Percentiles rank a stretch among this genome's conserved stretches.
phyloP scores from a whole-genome alignment of 108 stramenopile species.

The Nannochloropsis oceanica region DNA sequence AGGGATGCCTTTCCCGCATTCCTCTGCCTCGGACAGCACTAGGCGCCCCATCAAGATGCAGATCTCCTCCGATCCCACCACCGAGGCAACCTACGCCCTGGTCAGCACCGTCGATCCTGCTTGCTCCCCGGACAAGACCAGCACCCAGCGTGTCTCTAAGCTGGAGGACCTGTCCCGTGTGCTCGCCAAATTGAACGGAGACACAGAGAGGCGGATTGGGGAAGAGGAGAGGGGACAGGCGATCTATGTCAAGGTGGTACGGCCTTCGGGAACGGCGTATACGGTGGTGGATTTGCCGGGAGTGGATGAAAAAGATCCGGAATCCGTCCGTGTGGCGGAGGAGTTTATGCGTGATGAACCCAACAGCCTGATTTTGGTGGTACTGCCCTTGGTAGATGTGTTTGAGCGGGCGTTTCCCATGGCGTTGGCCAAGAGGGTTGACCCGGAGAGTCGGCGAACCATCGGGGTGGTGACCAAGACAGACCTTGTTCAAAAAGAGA shows the following conservation, averaged over 20 bases:
- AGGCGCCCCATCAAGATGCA: slow-evolving; percentile 2
- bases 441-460: not conserved
- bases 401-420: not conserved
- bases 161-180: not conserved
- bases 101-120: not conserved
- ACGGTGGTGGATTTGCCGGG: slow-evolving; percentile 6
- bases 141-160: not conserved
- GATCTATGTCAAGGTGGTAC: not conserved
- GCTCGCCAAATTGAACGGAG: not conserved
- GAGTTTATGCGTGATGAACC: not conserved
- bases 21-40: slow-evolving; percentile 2
- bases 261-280: not conserved
- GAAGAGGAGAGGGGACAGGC: not conserved
- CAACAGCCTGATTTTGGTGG: not conserved
- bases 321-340: not conserved
- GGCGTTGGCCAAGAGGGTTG: not conserved
- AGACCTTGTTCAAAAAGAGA: not conserved
- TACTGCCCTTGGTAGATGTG: not conserved
- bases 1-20: slow-evolving; percentile 30
- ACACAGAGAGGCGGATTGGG: not conserved
- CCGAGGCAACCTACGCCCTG: not conserved
- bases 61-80: not conserved
- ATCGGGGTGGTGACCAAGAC: slow-evolving; percentile 10
- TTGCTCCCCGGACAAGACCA: not conserved
- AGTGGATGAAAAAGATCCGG: not conserved